phyloP scores from a whole-genome alignment of 2,329 filamentous ascomycete genomes.

The Mariannaea sp. region DNA sequence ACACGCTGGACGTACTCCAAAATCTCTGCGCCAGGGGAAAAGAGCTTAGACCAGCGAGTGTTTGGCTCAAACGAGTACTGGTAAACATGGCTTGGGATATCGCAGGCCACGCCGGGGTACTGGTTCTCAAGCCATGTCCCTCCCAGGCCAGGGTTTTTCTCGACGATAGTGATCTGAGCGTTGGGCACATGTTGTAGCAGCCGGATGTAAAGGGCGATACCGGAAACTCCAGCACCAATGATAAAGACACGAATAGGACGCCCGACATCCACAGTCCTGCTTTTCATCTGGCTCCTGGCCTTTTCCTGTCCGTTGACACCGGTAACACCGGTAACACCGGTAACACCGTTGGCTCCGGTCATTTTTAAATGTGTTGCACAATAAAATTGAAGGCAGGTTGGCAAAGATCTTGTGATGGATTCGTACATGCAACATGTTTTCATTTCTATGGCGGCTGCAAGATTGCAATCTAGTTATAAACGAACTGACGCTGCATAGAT shows the following conservation, averaged over 20 bases:
- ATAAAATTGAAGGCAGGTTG: too few relatives aligned
- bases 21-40: slow-evolving; percentile 66
- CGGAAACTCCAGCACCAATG: slow-evolving; percentile 2
- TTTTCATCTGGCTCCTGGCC: too few relatives aligned
- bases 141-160: slow-evolving; percentile 1
- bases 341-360: too few relatives aligned
- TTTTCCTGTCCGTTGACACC: too few relatives aligned
- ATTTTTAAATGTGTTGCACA: too few relatives aligned
- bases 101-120: slow-evolving; percentile 65
- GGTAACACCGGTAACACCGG: too few relatives aligned
- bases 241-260: slow-evolving; percentile 1
- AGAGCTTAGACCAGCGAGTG: slow-evolving; percentile 66
- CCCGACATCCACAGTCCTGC: slow-evolving; percentile 17
- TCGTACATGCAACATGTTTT: too few relatives aligned
- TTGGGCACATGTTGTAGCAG: slow-evolving; percentile 3
- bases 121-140: slow-evolving; percentile 51
- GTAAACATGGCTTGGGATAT: slow-evolving; percentile 69
- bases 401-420: too few relatives aligned
- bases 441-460: too few relatives aligned
- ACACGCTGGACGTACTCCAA: slow-evolving; percentile 63
- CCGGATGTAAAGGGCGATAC: slow-evolving; percentile 4
- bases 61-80: slow-evolving; percentile 68
- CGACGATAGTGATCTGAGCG: slow-evolving; percentile 1
- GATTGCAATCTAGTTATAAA: too few relatives aligned
- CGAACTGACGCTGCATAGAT: too few relatives aligned